Percentiles rank a stretch among this genome's conserved stretches.
Conservation (phyloP, 2,329 filamentous ascomycete genomes). For the Alternaria postmessia region DNA sequence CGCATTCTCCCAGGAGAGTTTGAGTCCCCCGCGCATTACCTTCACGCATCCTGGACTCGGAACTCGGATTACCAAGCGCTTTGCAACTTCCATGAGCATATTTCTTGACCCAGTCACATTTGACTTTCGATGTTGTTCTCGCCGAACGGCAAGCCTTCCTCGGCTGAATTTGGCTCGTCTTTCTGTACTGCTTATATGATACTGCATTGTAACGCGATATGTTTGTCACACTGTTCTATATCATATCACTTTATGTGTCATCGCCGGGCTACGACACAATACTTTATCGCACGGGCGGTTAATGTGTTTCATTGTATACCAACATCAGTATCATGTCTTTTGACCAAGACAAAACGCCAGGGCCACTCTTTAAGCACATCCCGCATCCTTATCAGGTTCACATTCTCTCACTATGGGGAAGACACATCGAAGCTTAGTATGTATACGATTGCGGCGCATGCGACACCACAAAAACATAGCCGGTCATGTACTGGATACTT, state of each 20-base stretch:
- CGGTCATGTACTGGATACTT: slow-evolving; percentile 13
- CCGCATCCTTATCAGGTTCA: slow-evolving; percentile 1
- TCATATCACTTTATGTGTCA: not conserved
- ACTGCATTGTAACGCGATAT: not conserved
- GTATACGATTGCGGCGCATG: slow-evolving; percentile 5
- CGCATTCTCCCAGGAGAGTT: not conserved
- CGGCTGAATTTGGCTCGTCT: not conserved
- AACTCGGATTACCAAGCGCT: not conserved
- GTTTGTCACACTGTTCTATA: not conserved
- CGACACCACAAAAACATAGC: not conserved
- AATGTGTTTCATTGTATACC: not conserved
- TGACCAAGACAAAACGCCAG: slow-evolving; percentile 23
- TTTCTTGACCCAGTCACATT: not conserved
- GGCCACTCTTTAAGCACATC: slow-evolving; percentile 25
- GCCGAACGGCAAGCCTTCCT: not conserved
- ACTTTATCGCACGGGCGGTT: not conserved
- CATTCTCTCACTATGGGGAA: not conserved
- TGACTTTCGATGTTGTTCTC: not conserved
- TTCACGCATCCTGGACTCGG: not conserved
- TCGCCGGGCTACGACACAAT: not conserved
- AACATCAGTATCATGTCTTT: slow-evolving; percentile 6
- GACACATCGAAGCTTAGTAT: slow-evolving; percentile 1
- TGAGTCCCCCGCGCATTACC: not conserved
- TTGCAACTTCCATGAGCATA: not conserved
- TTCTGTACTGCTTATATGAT: not conserved